Base-by-base conservation (phyloP, 768 basidiomycete species). In the Paxillus ammoniavirescens region DNA sequence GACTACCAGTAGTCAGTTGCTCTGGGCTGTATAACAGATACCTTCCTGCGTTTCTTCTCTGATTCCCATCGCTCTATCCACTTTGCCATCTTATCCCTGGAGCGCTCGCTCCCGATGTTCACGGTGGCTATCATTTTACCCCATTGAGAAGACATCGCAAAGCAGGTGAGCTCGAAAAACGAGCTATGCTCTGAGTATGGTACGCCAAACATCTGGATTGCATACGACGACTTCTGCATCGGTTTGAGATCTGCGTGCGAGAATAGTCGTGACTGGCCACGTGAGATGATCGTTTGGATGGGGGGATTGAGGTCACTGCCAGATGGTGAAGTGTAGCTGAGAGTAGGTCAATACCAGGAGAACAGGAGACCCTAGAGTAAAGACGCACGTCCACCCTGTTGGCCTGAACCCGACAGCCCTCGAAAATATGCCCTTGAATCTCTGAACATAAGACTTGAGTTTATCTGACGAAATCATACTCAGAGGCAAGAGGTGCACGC, bases 111-210 rank as follows among this genome's bases (percentile, higher is more conserved):
- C 17, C 86, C 89, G 2, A 95, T 86, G 59, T 94, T 96, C 37
- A 95, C 97, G 0, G 97, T 98, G 9, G 97, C 91, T 62, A 98
- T 95, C 80, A 98, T 96, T 66, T 83, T 87, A 0, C 73, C 78
- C 88, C 86, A 96, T 57, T 83, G 82, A 41, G 93, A 77, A 17
- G 91, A 93, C 72, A 98, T 80, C 4, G 93, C 93, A 67, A 98
- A 98, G 67, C 93, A 95, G 10, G 93, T 96, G 58, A 96, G 76
- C 71, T 98, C 96, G 62, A 91, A 91, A 71, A 98, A 98, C 33
- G 91, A 93, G 31, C 91, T 93, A 68, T 98, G 96, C 66, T 98
- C 97, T 5, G 94, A 98, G 66, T 98, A 98, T 9, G 86, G 89
- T 50, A 91, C 85, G 49, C 91, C 89, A 63, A 86, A 92, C 41